A percentile compares a stretch with the other conserved stretches of the same genome.
phyloP scores from a whole-genome alignment of 2,329 filamentous ascomycete species.

The Ceratocystis lukuohia region DNA sequence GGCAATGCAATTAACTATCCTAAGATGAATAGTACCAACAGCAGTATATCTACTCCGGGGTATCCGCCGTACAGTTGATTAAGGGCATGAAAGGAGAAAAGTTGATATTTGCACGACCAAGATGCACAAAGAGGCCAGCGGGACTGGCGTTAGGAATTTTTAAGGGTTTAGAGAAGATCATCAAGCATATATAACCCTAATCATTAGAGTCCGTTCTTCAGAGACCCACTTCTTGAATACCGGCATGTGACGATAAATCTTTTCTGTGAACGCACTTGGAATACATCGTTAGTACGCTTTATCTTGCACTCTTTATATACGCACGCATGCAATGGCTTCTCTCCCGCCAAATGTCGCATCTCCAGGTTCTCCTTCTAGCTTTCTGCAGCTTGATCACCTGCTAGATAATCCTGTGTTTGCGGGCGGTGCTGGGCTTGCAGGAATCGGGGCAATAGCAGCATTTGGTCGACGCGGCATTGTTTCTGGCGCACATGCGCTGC shows the following conservation, averaged over 20 bases:
- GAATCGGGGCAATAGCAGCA: conserved; percentile 67
- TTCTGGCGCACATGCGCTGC: conserved; percentile 57
- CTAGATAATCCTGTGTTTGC: conserved; percentile 52
- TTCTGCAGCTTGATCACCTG: conserved; percentile 28
- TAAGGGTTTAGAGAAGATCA: neutral
- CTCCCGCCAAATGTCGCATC: neutral
- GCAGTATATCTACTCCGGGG: neutral
- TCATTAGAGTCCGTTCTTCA: neutral
- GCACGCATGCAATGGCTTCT: neutral
- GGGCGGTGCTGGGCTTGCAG: conserved; percentile 78
- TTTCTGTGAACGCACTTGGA: neutral
- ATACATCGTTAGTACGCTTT: neutral
- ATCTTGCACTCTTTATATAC: neutral
- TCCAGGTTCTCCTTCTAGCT: conserved; percentile 2
- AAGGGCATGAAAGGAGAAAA: neutral
- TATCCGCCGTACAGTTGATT: neutral
- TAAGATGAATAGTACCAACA: neutral
- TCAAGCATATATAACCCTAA: neutral
- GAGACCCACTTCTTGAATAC: neutral
- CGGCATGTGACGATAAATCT: neutral
- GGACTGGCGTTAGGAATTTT: neutral
- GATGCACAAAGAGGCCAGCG: neutral
- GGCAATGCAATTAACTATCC: neutral
- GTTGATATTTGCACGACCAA: neutral
- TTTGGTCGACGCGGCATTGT: conserved; percentile 68